Conservation (phyloP, 768 basidiomycete genomes). For the Baorangia bicolor region DNA sequence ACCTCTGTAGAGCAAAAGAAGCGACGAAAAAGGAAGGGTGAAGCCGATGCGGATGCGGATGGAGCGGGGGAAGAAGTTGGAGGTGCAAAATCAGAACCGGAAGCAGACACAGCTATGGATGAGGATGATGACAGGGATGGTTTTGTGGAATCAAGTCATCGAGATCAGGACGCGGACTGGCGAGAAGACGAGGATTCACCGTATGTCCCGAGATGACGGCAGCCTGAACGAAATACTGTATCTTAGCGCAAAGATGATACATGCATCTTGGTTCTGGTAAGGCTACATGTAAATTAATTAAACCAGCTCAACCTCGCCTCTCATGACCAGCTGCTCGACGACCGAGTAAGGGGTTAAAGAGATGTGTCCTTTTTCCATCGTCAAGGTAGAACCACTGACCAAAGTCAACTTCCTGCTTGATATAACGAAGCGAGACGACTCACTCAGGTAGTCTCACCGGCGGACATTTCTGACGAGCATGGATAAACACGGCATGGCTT, state of each 20-base stretch:
- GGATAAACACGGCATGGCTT: slow-evolving; percentile 75
- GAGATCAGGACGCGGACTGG: slow-evolving; percentile 45
- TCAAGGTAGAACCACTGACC: slow-evolving; percentile 63
- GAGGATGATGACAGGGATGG: slow-evolving; percentile 46
- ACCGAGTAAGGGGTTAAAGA: slow-evolving; percentile 75
- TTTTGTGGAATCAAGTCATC: slow-evolving; percentile 37
- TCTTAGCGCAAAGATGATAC: slow-evolving; percentile 13
- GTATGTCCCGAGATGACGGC: slow-evolving; percentile 38
- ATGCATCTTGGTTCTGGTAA: slow-evolving; percentile 8
- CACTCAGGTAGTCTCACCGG: slow-evolving; percentile 69
- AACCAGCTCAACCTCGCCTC: slow-evolving; percentile 77
- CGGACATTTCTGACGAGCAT: slow-evolving; percentile 70
- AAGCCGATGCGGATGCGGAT: slow-evolving; percentile 34
- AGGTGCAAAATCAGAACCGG: slow-evolving; percentile 38
- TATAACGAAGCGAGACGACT: slow-evolving; percentile 22
- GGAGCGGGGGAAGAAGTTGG: slow-evolving; percentile 37
- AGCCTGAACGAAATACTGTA: slow-evolving; percentile 1
- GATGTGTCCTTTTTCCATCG: slow-evolving; percentile 80
- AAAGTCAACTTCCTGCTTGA: not conserved
- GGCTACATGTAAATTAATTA: slow-evolving; percentile 36
- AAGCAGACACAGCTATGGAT: slow-evolving; percentile 36
- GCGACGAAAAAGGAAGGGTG: slow-evolving; percentile 49
- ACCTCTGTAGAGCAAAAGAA: slow-evolving; percentile 41
- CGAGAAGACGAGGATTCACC: slow-evolving; percentile 43
- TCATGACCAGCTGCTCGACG: slow-evolving; percentile 68